These are phyloP conservation scores for Fusarium setosum DNA, from an alignment of 2,329 filamentous ascomycete genomes.

Conservation along the genomic window DNA sequence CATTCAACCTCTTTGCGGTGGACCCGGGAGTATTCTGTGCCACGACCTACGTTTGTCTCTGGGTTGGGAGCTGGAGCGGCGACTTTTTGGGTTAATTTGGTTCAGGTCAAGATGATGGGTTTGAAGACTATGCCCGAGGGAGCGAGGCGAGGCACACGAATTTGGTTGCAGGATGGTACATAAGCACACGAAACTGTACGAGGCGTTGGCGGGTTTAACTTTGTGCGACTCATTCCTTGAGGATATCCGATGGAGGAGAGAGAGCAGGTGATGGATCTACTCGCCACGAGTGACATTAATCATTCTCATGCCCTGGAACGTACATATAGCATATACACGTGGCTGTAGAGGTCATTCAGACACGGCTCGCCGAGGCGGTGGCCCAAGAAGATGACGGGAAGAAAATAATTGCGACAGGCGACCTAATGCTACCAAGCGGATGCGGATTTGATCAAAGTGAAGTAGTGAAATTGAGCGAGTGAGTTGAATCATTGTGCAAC, in stretches of 20 bases:
- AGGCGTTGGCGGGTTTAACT: conserved; percentile 40
- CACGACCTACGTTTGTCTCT: conserved; percentile 14
- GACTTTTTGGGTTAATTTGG: conserved; percentile 25
- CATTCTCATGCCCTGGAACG: conserved; percentile 34
- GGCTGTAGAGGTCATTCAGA: conserved; percentile 36
- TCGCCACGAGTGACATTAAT: conserved; percentile 40
- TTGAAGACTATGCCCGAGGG: conserved; percentile 13
- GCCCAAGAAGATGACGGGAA: conserved; percentile 25
- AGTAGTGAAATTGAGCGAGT: not conserved
- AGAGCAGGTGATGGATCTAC: conserved; percentile 36
- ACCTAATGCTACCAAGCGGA: not conserved
- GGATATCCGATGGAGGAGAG: conserved; percentile 19
- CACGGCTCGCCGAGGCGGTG: conserved; percentile 16
- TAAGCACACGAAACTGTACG: conserved; percentile 42
- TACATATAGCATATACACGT: conserved; percentile 43
- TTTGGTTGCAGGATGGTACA: conserved; percentile 37
- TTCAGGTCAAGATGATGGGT: conserved; percentile 17
- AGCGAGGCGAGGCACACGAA: conserved; percentile 41
- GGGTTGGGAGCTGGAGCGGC: conserved; percentile 1
- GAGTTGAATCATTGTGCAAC: conserved; percentile 3
- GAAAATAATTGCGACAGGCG: conserved; percentile 32
- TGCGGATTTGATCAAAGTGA: not conserved
- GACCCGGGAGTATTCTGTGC: conserved; percentile 11
- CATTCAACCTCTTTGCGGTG: conserved; percentile 11
- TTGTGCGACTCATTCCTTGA: conserved; percentile 28